phyloP scores from a whole-genome alignment of 164 flowering plant species.

The Chimonanthus salicifolius region DNA sequence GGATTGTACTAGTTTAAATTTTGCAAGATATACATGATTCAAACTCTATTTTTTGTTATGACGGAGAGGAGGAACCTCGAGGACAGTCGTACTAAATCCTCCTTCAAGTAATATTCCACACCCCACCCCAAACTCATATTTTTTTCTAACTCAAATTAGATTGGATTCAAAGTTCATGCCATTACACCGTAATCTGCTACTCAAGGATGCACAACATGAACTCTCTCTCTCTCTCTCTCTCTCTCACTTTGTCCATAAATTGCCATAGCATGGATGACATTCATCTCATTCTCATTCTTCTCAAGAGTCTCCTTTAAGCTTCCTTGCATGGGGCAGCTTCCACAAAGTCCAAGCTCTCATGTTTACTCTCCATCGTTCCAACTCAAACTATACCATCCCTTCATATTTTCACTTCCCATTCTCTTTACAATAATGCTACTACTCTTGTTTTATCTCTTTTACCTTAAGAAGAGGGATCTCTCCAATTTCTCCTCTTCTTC shows the following conservation, averaged over 20 bases:
- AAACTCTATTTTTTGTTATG: too few relatives aligned
- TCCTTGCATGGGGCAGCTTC: conserved; percentile 36
- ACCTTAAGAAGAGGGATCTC: conserved; percentile 58
- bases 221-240: too few relatives aligned
- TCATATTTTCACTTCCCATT: conserved; percentile 59
- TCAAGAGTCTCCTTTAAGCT: background rate
- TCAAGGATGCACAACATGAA: too few relatives aligned
- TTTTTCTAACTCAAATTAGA: too few relatives aligned
- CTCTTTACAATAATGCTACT: conserved; percentile 49
- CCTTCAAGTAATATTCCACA: too few relatives aligned
- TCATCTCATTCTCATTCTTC: background rate
- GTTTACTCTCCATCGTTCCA: conserved; percentile 57
- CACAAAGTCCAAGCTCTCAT: conserved; percentile 40
- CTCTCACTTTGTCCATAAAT: background rate
- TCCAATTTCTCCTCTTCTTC: conserved; percentile 28
- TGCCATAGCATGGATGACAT: background rate
- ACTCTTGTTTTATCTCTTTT: conserved; percentile 53
- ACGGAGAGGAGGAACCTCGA: too few relatives aligned
- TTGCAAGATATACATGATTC: too few relatives aligned
- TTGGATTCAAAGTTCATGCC: too few relatives aligned
- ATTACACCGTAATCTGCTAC: too few relatives aligned
- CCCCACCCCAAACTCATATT: too few relatives aligned
- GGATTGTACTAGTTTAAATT: too few relatives aligned
- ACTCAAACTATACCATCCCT: conserved; percentile 52
- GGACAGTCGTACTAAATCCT: too few relatives aligned